Evolutionary conservation across 2,329 filamentous ascomycete species (phyloP).

Genomic region (Ophiostoma pallidulum): DNA sequence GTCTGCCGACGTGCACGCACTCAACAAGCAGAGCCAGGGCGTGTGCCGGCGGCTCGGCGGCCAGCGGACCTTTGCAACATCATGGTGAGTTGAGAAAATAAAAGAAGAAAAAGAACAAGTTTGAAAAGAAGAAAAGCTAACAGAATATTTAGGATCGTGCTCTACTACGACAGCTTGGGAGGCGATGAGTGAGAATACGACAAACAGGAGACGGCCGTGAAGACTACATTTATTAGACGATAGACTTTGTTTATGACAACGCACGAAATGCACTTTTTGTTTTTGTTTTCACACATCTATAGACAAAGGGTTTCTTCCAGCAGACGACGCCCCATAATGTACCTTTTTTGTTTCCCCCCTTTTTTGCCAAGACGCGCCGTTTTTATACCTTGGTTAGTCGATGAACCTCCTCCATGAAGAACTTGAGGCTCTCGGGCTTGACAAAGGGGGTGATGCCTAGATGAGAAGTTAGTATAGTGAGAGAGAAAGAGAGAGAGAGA

Average conservation of each 20-base stretch:
- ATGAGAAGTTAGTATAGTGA: not conserved
- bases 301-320: too few species aligned
- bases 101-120: too few species aligned
- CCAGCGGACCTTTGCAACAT: conserved; percentile 42
- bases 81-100: too few species aligned
- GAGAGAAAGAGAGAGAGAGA: not conserved
- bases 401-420: conserved; percentile 90
- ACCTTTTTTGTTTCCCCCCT: not conserved
- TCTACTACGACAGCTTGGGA: conserved; percentile 18
- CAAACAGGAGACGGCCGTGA: not conserved
- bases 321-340: not conserved
- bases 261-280: not conserved
- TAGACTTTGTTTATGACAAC: not conserved
- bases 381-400: conserved; percentile 42
- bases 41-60: conserved; percentile 56
- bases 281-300: not conserved
- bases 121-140: too few species aligned
- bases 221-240: not conserved
- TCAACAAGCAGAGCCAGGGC: conserved; percentile 50
- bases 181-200: not conserved
- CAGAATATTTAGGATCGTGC: conserved; percentile 19
- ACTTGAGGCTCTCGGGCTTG: conserved; percentile 83
- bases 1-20: conserved; percentile 53
- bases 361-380: not conserved
- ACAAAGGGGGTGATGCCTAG: conserved; percentile 88